phyloP scores from a whole-genome alignment of 2,329 filamentous ascomycete genomes.

The Tolypocladium album region DNA sequence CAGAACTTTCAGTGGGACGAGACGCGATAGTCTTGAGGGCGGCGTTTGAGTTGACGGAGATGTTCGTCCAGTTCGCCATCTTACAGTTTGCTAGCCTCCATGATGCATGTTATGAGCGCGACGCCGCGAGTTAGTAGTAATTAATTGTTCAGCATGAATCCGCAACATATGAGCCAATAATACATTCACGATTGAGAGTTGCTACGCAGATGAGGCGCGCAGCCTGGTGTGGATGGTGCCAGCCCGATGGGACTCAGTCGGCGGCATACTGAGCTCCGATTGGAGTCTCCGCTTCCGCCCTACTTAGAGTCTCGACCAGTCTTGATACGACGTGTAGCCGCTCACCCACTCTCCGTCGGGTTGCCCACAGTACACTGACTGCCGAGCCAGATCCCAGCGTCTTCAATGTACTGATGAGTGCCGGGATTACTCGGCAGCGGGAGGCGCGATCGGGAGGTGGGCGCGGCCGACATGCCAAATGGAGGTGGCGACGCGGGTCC shows the following conservation, averaged over 20 bases:
- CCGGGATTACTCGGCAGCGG: neutral
- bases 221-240: neutral
- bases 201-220: neutral
- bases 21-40: neutral
- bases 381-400: neutral
- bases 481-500: neutral
- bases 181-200: neutral
- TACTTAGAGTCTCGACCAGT: neutral
- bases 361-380: neutral
- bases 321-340: neutral
- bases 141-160: neutral
- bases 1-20: conserved; percentile 13
- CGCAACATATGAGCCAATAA: neutral
- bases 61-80: neutral
- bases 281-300: neutral
- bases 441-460: neutral
- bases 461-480: neutral
- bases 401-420: neutral
- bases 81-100: neutral
- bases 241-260: neutral
- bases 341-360: neutral
- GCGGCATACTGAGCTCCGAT: neutral
- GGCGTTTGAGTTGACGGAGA: neutral
- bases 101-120: neutral
- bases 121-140: neutral